phyloP scores from a whole-genome alignment of 306 rosid genomes.

The Canavalia ensiformis region DNA sequence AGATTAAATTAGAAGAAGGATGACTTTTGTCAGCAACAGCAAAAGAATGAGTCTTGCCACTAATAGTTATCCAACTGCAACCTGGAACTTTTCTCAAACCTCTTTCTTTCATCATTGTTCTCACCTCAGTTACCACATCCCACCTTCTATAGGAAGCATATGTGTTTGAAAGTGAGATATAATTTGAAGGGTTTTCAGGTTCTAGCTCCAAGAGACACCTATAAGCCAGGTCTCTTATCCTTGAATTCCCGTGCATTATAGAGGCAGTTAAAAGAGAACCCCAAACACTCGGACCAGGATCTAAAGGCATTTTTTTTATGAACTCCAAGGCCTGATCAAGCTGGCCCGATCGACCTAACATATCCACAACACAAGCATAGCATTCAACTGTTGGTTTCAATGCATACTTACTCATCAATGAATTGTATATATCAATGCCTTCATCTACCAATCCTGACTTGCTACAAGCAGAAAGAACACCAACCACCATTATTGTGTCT shows the following conservation, averaged over 20 bases:
- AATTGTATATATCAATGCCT: constrained; percentile 71
- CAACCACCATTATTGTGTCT: constrained; percentile 77
- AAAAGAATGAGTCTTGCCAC: constrained; percentile 68
- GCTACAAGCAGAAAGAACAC: constrained; percentile 80
- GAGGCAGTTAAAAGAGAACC: constrained; percentile 80
- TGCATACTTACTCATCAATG: constrained; percentile 49
- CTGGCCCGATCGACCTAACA: constrained; percentile 75
- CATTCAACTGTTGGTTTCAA: constrained; percentile 76
- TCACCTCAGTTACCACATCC: constrained; percentile 76
- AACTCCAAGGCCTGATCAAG: constrained; percentile 72
- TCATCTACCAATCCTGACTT: constrained; percentile 76
- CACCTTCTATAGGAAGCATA: constrained; percentile 75
- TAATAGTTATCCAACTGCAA: constrained; percentile 81
- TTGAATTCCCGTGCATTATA: constrained; percentile 63
- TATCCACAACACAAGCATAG: constrained; percentile 80
- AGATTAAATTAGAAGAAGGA: constrained; percentile 70
- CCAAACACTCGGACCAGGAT: constrained; percentile 83
- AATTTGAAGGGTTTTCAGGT: constrained; percentile 81
- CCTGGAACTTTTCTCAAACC: constrained; percentile 81
- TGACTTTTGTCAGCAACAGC: constrained; percentile 77
- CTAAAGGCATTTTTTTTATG: constrained; percentile 64
- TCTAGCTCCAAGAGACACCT: constrained; percentile 68
- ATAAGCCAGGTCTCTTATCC: constrained; percentile 70
- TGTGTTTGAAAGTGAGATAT: constrained; percentile 73
- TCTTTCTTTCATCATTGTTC: constrained; percentile 76